Evolutionary conservation across 2,329 filamentous ascomycete genomes (phyloP), one percentile per base, ranked within the genome.

Genomic region (Davidsoniella neocaledoniae): DNA sequence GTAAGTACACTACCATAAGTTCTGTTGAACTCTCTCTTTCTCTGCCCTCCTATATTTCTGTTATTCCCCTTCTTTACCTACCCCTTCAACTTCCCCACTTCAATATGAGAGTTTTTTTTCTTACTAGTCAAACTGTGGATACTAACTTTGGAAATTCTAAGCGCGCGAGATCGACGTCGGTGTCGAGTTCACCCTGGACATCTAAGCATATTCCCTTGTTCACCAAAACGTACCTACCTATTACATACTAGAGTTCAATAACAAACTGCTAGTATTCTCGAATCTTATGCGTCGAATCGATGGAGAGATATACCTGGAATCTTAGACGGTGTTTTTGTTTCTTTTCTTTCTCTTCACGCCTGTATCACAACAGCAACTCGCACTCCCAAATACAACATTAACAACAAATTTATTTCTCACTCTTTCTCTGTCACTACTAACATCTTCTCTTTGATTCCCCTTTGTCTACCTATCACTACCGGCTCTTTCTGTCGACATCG

Each of bases 91-190:
- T 33, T 33, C 26, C 10, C 26, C 10, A 33, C 26, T 33, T 33
- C 26, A 33, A 21, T 21, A 37, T 23, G 44, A 21, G 36, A 50
- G 46, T 23, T 29, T 41, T 33, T 16, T 42, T 36, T 41, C 40
- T 9, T 49, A 38, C 8, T 23, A 41, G n/a, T 9, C 23, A 33
- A 33, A 33, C 26, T 33, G 26, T 37, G 33, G 40, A 42, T 51
- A 21, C 43, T 49, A 23, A 53, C 49, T 26, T 25, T 26, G 48
- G 49, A 56, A 53, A 55, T 57, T 56, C 43, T 43, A 59, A 84
- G 85, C 91, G 60, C 84, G 90, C 61, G 88, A 95, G 60, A 95
- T 95, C 62, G 91, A 96, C 62, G 90, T 96, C 57, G 90, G 88
- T 60, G 90, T 96, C 60, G 86, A 94, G 71, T 94, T 94, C 70